Evolutionary conservation across 1,284 basidiomycete genomes (phyloP), one percentile per base, ranked within the genome.

Genomic region (Microstroma glucosiphilum): DNA sequence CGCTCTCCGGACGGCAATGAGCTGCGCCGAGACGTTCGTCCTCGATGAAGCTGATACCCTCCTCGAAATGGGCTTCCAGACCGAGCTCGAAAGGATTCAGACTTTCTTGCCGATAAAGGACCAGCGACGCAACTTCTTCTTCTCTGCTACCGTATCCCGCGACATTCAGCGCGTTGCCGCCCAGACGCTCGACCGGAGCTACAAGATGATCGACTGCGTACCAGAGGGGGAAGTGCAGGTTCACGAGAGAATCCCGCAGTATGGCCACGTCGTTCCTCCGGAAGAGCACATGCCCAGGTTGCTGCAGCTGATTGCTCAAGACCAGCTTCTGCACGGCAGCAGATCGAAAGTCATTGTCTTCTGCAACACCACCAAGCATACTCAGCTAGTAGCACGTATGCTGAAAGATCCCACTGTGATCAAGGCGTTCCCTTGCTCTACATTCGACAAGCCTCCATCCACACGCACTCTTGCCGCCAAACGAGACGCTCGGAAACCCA

Each of bases 31-130:
- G 65, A 73, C 91, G 87, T 84, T 97, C 61, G 84, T 97, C 64
- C 43, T 98, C 59, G 94, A 98, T 76, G 94, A 97, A 81, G 92
- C 92, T 11, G 96, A 98, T 79, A 94, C 91, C 0, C 84, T 97
- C 13, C 84, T 98, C 49, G 92, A 96, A 69, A 91, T 96, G 88
- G 94, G 94, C 69, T 98, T 98, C 86, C 86, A 89, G 9, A 86
- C 89, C 54, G 92, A 96, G 69, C 87, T 98, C 54, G 85, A 91
- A 43, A 85, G 84, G 1, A 92, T 97, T 72, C 82, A 86, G 40
- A 73, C 82, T 1, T 83, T 84, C 69, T 82, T 97, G n/a, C 90
- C 90, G 17, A 81, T 82, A 40, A 79, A 82, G 1, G 84, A 86
- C 0, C 79, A 87, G 61, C 86, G 93, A 21, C 91, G 93, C 78